These are phyloP conservation scores for Neostapfia colusana DNA, from an alignment of 176 grass and related monocot species.

Conservation along the genomic window DNA sequence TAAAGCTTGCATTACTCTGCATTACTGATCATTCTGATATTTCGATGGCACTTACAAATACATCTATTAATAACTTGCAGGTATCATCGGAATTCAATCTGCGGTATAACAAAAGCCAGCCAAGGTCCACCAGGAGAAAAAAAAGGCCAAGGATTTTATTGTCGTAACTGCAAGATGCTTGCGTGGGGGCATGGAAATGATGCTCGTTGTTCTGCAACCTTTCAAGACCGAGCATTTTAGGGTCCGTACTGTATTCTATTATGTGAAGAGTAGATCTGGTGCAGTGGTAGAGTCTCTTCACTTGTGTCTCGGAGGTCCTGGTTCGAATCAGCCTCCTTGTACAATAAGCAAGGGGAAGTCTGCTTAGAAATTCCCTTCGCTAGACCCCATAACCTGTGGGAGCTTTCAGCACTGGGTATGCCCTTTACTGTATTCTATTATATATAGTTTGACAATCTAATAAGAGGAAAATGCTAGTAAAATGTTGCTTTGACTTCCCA, in stretches of 20 bases:
- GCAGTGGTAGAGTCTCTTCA: too few species aligned
- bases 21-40: neutral
- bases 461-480: neutral
- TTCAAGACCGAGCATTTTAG: neutral
- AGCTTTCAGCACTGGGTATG: too few species aligned
- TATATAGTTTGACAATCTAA: too few species aligned
- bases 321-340: too few species aligned
- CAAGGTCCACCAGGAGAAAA: neutral
- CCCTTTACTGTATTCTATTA: too few species aligned
- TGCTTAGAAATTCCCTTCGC: too few species aligned
- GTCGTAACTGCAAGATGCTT: neutral
- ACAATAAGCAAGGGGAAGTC: too few species aligned
- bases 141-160: neutral
- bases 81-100: constrained; percentile 62
- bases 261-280: too few species aligned
- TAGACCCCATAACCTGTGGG: too few species aligned
- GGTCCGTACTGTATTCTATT: constrained; percentile 10
- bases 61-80: constrained; percentile 31
- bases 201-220: neutral
- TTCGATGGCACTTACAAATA: neutral
- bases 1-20: neutral
- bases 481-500: neutral
- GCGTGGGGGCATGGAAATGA: constrained; percentile 17
- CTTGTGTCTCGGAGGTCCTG: too few species aligned
- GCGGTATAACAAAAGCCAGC: constrained; percentile 39